A percentile compares a stretch with the other conserved stretches of the same genome.
Evolutionary conservation across 2,329 filamentous ascomycete species (phyloP).

Genomic region (Claviceps africana): DNA sequence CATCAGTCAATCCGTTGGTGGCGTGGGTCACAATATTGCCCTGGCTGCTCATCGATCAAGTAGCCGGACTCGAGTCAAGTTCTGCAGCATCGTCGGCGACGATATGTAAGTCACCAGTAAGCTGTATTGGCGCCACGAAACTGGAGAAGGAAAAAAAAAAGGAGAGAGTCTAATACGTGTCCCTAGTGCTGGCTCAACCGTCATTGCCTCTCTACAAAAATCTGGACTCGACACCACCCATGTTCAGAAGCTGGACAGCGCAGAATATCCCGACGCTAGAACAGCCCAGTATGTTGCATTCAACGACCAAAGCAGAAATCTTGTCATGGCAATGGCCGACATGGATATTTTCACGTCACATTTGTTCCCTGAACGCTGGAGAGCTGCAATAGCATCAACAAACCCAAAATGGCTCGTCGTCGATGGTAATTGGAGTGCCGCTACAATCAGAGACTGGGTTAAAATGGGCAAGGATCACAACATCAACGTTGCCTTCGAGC

Average conservation of each 20-base stretch:
- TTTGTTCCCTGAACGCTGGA: slow-evolving; percentile 43
- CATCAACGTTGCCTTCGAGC: slow-evolving; percentile 65
- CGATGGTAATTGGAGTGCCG: slow-evolving; percentile 72
- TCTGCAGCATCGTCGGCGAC: slow-evolving; percentile 71
- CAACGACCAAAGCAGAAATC: slow-evolving; percentile 69
- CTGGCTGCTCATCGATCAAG: slow-evolving; percentile 61
- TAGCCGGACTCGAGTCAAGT: slow-evolving; percentile 45
- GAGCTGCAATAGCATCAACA: slow-evolving; percentile 38
- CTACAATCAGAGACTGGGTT: slow-evolving; percentile 55
- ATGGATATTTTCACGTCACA: slow-evolving; percentile 67
- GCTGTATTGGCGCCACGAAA: background rate
- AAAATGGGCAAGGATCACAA: slow-evolving; percentile 39
- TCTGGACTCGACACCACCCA: slow-evolving; percentile 51
- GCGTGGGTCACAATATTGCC: slow-evolving; percentile 86
- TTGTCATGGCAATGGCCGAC: slow-evolving; percentile 89
- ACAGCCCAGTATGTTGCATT: slow-evolving; percentile 88
- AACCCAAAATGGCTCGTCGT: slow-evolving; percentile 66
- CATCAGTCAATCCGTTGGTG: slow-evolving; percentile 74
- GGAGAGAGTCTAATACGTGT: background rate
- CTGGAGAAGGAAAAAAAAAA: too few species aligned
- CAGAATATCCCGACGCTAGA: slow-evolving; percentile 38
- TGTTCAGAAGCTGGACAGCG: slow-evolving; percentile 41
- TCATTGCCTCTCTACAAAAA: slow-evolving; percentile 50
- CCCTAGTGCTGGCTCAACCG: slow-evolving; percentile 53
- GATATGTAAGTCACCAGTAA: slow-evolving; percentile 44